Percentiles rank a stretch among this genome's conserved stretches.
These are phyloP conservation scores for Geotrichum restrictum DNA, from an alignment of 1,139 yeast species.

Conservation along the genomic window DNA sequence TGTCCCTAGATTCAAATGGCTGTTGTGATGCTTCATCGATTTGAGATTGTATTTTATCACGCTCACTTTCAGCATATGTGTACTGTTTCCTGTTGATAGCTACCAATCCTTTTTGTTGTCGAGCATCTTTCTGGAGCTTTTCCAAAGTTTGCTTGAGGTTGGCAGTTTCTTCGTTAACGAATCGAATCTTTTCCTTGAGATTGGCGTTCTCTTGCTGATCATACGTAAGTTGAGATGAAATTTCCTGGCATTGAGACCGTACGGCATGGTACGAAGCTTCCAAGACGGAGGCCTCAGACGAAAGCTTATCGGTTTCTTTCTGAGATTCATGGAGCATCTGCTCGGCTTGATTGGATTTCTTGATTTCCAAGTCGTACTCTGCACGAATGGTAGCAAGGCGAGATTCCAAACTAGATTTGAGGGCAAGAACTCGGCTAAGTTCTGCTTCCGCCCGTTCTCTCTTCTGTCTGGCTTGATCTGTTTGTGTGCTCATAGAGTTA, in stretches of 20 bases:
- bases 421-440: slow-evolving; percentile 56
- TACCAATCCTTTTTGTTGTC: slow-evolving; percentile 58
- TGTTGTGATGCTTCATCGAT: slow-evolving; percentile 38
- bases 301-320: slow-evolving; percentile 66
- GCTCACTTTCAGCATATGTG: slow-evolving; percentile 52
- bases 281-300: slow-evolving; percentile 70
- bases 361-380: slow-evolving; percentile 72
- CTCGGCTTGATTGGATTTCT: slow-evolving; percentile 62
- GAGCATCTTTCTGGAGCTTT: slow-evolving; percentile 50
- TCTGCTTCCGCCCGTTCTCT: slow-evolving; percentile 75
- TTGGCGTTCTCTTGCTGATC: slow-evolving; percentile 63
- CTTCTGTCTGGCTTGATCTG: slow-evolving; percentile 64
- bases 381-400: slow-evolving; percentile 64
- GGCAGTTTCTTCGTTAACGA: slow-evolving; percentile 61
- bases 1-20: slow-evolving; percentile 37
- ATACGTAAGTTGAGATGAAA: slow-evolving; percentile 57
- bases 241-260: slow-evolving; percentile 60
- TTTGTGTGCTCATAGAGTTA: slow-evolving; percentile 70
- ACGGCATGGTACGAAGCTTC: slow-evolving; percentile 79
- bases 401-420: slow-evolving; percentile 67
- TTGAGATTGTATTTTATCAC: slow-evolving; percentile 45
- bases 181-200: slow-evolving; percentile 64
- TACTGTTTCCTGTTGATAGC: slow-evolving; percentile 68
- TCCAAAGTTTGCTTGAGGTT: slow-evolving; percentile 57
- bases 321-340: slow-evolving; percentile 53